Conservation (phyloP, 164 flowering plant species). For the Vitis rotundifolia region DNA sequence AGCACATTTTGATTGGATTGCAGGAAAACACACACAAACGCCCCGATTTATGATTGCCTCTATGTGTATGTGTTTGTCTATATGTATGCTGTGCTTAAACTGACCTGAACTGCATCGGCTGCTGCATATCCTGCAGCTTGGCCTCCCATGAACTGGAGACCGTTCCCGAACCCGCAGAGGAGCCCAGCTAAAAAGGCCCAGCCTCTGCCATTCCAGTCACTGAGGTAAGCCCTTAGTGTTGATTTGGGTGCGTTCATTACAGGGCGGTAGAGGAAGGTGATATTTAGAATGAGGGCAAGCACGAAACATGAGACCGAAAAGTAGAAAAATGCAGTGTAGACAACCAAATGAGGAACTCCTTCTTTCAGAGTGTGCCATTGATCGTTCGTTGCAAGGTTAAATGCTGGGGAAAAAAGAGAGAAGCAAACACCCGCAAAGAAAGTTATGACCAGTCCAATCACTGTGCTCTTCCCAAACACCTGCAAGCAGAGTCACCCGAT, state of each 20-base stretch:
- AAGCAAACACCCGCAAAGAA: slow-evolving; percentile 78
- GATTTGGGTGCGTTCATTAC: slow-evolving; percentile 57
- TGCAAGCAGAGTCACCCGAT: slow-evolving; percentile 17
- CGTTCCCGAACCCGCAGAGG: slow-evolving; percentile 83
- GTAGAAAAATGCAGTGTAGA: slow-evolving; percentile 84
- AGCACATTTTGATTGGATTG: too few relatives aligned
- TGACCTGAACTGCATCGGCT: slow-evolving; percentile 84
- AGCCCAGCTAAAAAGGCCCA: slow-evolving; percentile 84
- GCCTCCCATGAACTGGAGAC: slow-evolving; percentile 84
- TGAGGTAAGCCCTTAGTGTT: slow-evolving; percentile 58
- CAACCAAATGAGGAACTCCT: slow-evolving; percentile 70
- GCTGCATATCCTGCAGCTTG: slow-evolving; percentile 93
- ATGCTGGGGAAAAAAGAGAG: slow-evolving; percentile 81
- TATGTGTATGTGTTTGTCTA: neutral
- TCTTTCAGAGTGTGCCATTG: slow-evolving; percentile 64
- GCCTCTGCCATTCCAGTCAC: slow-evolving; percentile 75
- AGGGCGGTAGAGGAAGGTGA: slow-evolving; percentile 67
- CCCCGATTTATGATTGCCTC: too few relatives aligned
- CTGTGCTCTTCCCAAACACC: slow-evolving; percentile 70
- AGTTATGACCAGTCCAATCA: slow-evolving; percentile 54
- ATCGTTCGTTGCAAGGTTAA: slow-evolving; percentile 82
- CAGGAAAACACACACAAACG: too few relatives aligned
- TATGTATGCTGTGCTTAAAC: neutral
- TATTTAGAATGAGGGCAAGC: slow-evolving; percentile 59
- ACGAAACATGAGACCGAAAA: slow-evolving; percentile 72